Evolutionary conservation across 179 eudicot genomes (phyloP), one percentile per base, ranked within the genome.

Genomic region (Actinidia polygama): DNA sequence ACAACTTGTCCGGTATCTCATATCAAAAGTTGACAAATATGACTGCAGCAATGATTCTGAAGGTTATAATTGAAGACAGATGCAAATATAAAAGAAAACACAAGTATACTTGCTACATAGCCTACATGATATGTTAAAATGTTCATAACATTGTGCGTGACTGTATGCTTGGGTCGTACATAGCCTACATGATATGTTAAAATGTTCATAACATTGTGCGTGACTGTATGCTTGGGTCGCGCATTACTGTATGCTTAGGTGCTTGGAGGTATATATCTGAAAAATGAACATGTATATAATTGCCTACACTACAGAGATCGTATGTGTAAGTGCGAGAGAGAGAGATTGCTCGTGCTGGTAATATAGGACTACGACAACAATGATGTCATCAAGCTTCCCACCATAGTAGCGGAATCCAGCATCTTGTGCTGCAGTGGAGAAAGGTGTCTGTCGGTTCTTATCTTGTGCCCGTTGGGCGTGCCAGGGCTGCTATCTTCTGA

Each of bases 311-410:
- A 63, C 7, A 36, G 1, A 6, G 11, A 63, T 23, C 23, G 68
- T 54, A 64, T 24, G 68, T 44, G 79, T 19, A 79, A 18, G 81
- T 24, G 55, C 55, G 67, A 67, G 79, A 61, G 76, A 50, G 80
- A n/a, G 24, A 78, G 50, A 66, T 86, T 85, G 64, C 78, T 79
- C 44, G 86, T 77, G 81, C 87, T 85, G 54, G 89, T 82, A 84
- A 95, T 89, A 66, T 93, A 94, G 67, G 99, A 94, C 78, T n/a
- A 95, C 97, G 36, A 95, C 94, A 61, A 95, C 99, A 61, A 98
- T 95, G 79, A 92, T 92, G 85, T 94, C 98, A 78, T 95, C 99
- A 75, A 95, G 96, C 85, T 95, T 95, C 64, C 99, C 99, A 81
- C 98, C 99, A 75, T 88, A 83, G 71, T 91, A 95, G 53, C 95